A percentile compares a stretch with the other conserved stretches of the same genome.
These are phyloP conservation scores for Irpex rosettiformis DNA, from an alignment of 1,284 basidiomycete genomes.

Conservation along the genomic window DNA sequence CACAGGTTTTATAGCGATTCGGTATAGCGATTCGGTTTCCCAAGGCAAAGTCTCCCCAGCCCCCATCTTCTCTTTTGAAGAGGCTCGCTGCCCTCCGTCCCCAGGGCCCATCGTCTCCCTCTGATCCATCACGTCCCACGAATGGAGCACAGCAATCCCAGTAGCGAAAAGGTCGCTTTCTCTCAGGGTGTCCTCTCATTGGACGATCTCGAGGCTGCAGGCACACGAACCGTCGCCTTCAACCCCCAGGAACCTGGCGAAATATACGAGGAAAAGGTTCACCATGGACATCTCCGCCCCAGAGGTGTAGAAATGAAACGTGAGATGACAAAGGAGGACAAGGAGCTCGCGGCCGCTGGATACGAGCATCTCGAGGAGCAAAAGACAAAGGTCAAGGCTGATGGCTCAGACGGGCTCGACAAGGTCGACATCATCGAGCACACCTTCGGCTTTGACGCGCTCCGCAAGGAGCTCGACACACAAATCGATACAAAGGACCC, in stretches of 20 bases:
- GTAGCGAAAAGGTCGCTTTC: conserved; percentile 17
- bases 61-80: neutral
- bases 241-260: conserved; percentile 30
- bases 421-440: conserved; percentile 59
- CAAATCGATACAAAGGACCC: conserved; percentile 53
- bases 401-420: conserved; percentile 26
- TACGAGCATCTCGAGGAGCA: conserved; percentile 56
- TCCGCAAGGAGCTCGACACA: conserved; percentile 43
- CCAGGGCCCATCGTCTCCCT: conserved; percentile 5
- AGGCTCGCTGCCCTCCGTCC: neutral
- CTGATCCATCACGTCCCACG: conserved; percentile 17
- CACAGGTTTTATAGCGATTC: no score
- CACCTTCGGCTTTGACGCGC: conserved; percentile 37
- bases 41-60: conserved; percentile 9
- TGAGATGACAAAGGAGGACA: conserved; percentile 63
- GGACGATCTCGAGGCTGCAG: conserved; percentile 23
- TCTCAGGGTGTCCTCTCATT: conserved; percentile 7
- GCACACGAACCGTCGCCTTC: conserved; percentile 41
- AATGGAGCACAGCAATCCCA: conserved; percentile 12
- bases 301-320: conserved; percentile 57
- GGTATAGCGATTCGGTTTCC: neutral
- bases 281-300: conserved; percentile 33
- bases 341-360: conserved; percentile 61
- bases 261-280: conserved; percentile 40
- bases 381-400: conserved; percentile 37